phyloP scores from a whole-genome alignment of 2,329 filamentous ascomycete genomes.

The Penicillium sp. region DNA sequence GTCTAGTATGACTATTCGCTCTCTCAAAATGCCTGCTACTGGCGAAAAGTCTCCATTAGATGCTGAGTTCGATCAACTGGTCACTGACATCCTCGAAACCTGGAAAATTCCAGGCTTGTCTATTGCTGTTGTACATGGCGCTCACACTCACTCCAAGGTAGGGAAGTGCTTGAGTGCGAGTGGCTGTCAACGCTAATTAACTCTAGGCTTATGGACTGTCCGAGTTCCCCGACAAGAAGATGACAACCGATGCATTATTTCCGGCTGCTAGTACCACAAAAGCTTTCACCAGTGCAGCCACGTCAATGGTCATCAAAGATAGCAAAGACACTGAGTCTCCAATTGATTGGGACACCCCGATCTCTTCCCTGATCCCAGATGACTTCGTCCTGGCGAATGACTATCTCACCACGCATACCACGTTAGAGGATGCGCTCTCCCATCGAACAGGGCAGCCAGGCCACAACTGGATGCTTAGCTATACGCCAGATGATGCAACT shows the following conservation, averaged over 20 bases:
- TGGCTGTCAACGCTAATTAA: background rate
- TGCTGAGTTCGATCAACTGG: conserved; percentile 18
- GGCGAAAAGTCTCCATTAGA: conserved; percentile 11
- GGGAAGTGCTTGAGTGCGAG: no score
- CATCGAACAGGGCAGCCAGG: conserved; percentile 32
- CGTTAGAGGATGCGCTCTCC: conserved; percentile 35
- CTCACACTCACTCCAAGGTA: conserved; percentile 28
- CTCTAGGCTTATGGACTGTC: conserved; percentile 30
- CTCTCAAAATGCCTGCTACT: background rate
- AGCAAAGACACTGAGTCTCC: conserved; percentile 11
- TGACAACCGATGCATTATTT: conserved; percentile 26
- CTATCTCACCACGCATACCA: conserved; percentile 27
- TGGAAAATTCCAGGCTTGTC: conserved; percentile 33
- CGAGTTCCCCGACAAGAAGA: conserved; percentile 22
- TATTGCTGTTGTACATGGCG: conserved; percentile 27
- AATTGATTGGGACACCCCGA: conserved; percentile 37
- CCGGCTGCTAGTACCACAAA: conserved; percentile 29
- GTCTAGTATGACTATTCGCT: background rate
- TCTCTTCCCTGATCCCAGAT: conserved; percentile 36
- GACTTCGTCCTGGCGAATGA: conserved; percentile 32
- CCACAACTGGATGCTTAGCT: conserved; percentile 10
- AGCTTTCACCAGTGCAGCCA: conserved; percentile 26
- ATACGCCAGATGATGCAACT: conserved; percentile 4
- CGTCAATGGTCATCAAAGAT: conserved; percentile 22
- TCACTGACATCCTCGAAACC: conserved; percentile 20